phyloP scores from a whole-genome alignment of 2,329 filamentous ascomycete species.

The Anisogramma anomala region DNA sequence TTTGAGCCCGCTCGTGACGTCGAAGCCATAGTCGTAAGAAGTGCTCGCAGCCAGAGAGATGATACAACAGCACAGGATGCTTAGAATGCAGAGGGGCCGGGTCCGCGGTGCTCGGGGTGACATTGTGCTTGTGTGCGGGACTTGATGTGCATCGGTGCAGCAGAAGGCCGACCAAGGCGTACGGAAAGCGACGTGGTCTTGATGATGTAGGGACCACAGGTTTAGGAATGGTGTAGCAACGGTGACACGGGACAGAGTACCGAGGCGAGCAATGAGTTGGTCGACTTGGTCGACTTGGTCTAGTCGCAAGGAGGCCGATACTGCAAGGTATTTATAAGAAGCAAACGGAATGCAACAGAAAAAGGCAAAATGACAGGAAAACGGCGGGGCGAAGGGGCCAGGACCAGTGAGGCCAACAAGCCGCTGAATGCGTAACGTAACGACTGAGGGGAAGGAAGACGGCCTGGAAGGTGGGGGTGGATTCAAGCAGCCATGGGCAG shows the following conservation, averaged over 20 bases:
- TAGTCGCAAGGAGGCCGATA: neutral
- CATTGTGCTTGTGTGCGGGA: conserved; percentile 1
- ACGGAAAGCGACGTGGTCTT: neutral
- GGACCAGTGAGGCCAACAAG: neutral
- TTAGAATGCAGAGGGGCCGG: conserved; percentile 6
- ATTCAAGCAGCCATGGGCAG: neutral
- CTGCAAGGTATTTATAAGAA: too few species aligned
- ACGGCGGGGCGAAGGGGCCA: neutral
- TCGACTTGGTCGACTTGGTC: neutral
- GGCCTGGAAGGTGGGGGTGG: neutral
- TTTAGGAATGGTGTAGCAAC: neutral
- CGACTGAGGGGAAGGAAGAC: neutral
- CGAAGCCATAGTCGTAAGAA: conserved; percentile 42
- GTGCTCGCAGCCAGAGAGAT: conserved; percentile 14
- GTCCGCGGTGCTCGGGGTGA: neutral
- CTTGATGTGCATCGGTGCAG: neutral
- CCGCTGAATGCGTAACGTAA: neutral
- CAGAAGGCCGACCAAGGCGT: neutral
- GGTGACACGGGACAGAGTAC: neutral
- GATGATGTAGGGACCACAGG: neutral
- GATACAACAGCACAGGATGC: conserved; percentile 11
- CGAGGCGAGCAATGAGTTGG: neutral
- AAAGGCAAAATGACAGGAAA: neutral
- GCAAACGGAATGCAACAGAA: neutral
- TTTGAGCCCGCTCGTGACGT: conserved; percentile 25